Base-by-base conservation (phyloP, 148 eudicot species). In the Talinum fruticosum region DNA sequence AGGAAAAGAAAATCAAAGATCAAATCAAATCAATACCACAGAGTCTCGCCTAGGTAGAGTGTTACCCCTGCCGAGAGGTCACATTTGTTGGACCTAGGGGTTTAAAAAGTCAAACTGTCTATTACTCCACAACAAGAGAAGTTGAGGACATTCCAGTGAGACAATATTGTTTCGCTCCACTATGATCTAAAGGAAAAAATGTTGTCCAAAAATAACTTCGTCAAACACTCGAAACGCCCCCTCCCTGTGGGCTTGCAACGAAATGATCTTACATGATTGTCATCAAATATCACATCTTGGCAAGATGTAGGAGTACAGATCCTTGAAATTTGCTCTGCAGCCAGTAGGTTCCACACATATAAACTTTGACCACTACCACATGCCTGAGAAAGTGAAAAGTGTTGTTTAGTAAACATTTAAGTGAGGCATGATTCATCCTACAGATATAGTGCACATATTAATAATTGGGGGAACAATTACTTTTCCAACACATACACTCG, bases 331-430 rank as follows among this genome's bases (percentile, higher is more conserved):
- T 90, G 89, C 81, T 89, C 99, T 78, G 87, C 81, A 80, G 97
- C 99, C 75, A 92, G 86, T 72, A 96, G 91, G 82, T 89, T 93
- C 99, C 99, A 96, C 34, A 96, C 85, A 66, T 87, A 91, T 74
- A 96, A 80, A 81, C 77, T 88, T 62, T 75, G 91, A 33, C 97
- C 97, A 80, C 90, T 89, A 75, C 99, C 97, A 84, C 87, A 91
- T 72, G 93, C 94, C 99, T 95, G 83, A 36, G 71, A 8, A 75
- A 29, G 67, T 21, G 73, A 79, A 36, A 74, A 37, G 73, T 51
- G 49, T 75, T 38, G 65, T 62, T 53, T 62, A 67, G 67, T 45
- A 59, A 78, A 34, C 74, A 66, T 76, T 72, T 75, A 73, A 73
- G 26, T 47, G 49, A 41, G 47, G 47, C 47, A 41, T 41, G 47